A percentile compares a stretch with the other conserved stretches of the same genome.
Conservation (phyloP, 2,329 filamentous ascomycete species). For the Geosmithia flava region DNA sequence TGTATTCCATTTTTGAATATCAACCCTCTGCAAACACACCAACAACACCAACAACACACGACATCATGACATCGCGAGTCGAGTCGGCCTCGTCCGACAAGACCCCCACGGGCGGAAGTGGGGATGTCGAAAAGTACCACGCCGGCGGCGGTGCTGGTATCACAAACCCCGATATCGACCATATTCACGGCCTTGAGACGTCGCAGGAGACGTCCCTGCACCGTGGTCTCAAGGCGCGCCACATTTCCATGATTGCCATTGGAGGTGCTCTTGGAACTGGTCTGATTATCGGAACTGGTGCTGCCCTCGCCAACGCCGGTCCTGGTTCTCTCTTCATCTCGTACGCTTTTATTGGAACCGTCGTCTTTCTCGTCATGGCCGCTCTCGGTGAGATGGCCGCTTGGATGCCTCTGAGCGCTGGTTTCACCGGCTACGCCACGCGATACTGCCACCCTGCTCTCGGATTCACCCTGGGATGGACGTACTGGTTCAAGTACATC, state of each 20-base stretch:
- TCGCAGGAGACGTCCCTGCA: constrained; percentile 33
- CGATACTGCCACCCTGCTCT: constrained; percentile 72
- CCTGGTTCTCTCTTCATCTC: constrained; percentile 61
- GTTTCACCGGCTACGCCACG: constrained; percentile 71
- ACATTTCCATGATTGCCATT: constrained; percentile 53
- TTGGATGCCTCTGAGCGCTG: constrained; percentile 65
- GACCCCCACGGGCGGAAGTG: no score
- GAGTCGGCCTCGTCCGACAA: not conserved
- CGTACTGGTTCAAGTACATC: constrained; percentile 68
- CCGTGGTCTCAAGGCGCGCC: constrained; percentile 39
- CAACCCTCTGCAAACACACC: not conserved
- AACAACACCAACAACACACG: not conserved
- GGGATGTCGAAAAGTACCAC: not conserved
- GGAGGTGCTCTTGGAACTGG: constrained; percentile 66
- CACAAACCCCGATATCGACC: constrained; percentile 5
- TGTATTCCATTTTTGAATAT: not conserved
- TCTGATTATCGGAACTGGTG: constrained; percentile 57
- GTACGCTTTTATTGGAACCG: constrained; percentile 54
- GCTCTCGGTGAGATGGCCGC: constrained; percentile 76
- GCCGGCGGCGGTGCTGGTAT: not conserved
- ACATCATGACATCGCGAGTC: not conserved
- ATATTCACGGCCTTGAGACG: constrained; percentile 36
- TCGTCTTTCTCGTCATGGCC: constrained; percentile 75
- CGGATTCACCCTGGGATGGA: constrained; percentile 67
- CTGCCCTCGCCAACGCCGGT: constrained; percentile 37